phyloP scores from a whole-genome alignment of 176 grass and related monocot species.

The Oryza meridionalis region DNA sequence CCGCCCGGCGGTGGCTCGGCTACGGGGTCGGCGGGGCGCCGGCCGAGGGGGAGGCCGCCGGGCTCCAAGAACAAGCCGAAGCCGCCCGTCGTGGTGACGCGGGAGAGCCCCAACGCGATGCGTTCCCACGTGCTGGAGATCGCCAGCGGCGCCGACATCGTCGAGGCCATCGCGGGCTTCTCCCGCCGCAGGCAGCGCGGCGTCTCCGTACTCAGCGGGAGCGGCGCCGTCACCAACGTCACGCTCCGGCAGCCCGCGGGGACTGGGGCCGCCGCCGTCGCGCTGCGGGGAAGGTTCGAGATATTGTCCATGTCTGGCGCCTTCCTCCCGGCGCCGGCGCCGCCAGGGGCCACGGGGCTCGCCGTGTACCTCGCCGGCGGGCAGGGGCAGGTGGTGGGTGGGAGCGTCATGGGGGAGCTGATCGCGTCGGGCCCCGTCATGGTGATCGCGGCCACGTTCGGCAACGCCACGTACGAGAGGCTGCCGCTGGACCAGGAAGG shows the following conservation, averaged over 20 bases:
- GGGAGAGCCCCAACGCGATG: constrained; percentile 86
- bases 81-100: constrained; percentile 77
- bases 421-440: constrained; percentile 85
- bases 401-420: constrained; percentile 83
- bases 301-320: constrained; percentile 79
- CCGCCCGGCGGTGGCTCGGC: constrained; percentile 27
- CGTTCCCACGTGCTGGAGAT: constrained; percentile 95
- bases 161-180: constrained; percentile 77
- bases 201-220: constrained; percentile 82
- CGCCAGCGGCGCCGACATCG: constrained; percentile 85
- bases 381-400: constrained; percentile 86
- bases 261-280: constrained; percentile 43
- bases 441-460: constrained; percentile 91
- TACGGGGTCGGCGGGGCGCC: constrained; percentile 31
- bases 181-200: constrained; percentile 77
- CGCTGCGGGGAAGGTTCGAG: constrained; percentile 76
- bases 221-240: constrained; percentile 76
- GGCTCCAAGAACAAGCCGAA: constrained; percentile 97
- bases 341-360: constrained; percentile 67
- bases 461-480: constrained; percentile 88
- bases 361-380: constrained; percentile 81
- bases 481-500: constrained; percentile 71
- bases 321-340: constrained; percentile 78
- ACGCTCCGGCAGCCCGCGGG: constrained; percentile 73
- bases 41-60: constrained; percentile 79